phyloP scores from a whole-genome alignment of 164 flowering plant genomes.

The Protea cynaroides region DNA sequence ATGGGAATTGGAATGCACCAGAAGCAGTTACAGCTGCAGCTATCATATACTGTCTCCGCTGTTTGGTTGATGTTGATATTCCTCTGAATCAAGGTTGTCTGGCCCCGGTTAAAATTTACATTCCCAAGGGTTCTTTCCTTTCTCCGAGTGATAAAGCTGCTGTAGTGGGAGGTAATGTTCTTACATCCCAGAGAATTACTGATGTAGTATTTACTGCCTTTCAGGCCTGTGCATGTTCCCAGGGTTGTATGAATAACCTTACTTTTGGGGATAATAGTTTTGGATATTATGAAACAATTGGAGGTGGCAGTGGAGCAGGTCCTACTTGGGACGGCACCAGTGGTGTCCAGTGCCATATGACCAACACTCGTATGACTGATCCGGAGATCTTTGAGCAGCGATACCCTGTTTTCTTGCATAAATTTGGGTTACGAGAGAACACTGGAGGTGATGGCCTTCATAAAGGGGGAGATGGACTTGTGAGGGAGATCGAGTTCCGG shows the following conservation, averaged over 20 bases:
- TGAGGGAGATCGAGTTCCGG: constrained; percentile 88
- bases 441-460: constrained; percentile 85
- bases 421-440: constrained; percentile 67
- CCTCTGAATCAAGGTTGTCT: constrained; percentile 98
- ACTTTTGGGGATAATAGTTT: constrained; percentile 92
- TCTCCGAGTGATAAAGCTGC: constrained; percentile 98
- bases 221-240: constrained; percentile 97
- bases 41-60: constrained; percentile 90
- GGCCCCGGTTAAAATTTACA: constrained; percentile 79
- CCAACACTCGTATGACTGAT: constrained; percentile 96
- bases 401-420: constrained; percentile 82
- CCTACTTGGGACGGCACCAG: constrained; percentile 95
- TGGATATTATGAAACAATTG: constrained; percentile 96
- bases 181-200: constrained; percentile 90
- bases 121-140: constrained; percentile 83
- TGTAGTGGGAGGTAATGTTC: constrained; percentile 97
- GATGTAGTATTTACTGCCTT: constrained; percentile 93
- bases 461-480: constrained; percentile 89
- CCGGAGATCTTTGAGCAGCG: constrained; percentile 98
- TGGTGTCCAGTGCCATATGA: constrained; percentile 98
- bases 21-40: constrained; percentile 98
- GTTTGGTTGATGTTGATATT: constrained; percentile 84
- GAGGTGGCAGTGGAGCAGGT: constrained; percentile 98
- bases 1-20: constrained; percentile 99
- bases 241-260: constrained; percentile 98